These are phyloP conservation scores for Polytrichum formosum DNA, from an alignment of 225 moss, liverwort and hornwort genomes.

Conservation along the genomic window DNA sequence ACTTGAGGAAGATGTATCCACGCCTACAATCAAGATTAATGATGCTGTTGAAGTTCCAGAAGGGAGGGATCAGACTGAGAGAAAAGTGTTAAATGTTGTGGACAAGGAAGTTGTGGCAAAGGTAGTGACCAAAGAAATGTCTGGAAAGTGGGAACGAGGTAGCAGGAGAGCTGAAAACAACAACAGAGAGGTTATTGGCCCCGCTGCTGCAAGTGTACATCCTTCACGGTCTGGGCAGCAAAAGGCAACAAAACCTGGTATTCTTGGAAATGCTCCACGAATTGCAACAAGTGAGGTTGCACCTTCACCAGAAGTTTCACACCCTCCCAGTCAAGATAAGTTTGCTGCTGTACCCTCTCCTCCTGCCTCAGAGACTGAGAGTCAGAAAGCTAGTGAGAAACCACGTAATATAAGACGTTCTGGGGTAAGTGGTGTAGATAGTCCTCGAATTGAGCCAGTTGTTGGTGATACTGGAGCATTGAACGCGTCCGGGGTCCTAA, in stretches of 20 bases:
- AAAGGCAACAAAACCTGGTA: constrained; percentile 36
- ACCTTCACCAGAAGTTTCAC: constrained; percentile 24
- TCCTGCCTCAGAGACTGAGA: constrained; percentile 49
- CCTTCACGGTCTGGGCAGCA: constrained; percentile 29
- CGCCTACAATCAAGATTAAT: constrained; percentile 22
- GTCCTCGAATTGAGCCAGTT: constrained; percentile 43
- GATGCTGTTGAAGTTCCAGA: constrained; percentile 18
- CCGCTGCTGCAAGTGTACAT: constrained; percentile 12
- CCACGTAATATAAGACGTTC: constrained; percentile 45
- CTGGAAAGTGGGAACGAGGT: constrained; percentile 41
- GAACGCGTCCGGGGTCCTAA: constrained; percentile 25
- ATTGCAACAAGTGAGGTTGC: constrained; percentile 12
- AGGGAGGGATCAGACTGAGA: constrained; percentile 31
- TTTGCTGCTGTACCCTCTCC: constrained; percentile 9
- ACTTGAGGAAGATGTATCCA: constrained; percentile 25
- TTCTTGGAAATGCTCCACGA: constrained; percentile 47
- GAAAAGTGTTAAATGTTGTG: constrained; percentile 31
- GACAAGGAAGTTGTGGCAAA: constrained; percentile 49
- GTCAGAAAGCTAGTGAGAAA: constrained; percentile 39
- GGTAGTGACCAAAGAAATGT: constrained; percentile 41
- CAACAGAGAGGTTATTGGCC: constrained; percentile 39
- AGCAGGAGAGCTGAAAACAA: constrained; percentile 46
- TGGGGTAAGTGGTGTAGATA: constrained; percentile 43
- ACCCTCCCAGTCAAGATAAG: constrained; percentile 45
- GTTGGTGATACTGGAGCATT: constrained; percentile 19